Evolutionary conservation across 2,329 filamentous ascomycete genomes (phyloP).

Genomic region (Penicillium sp.): DNA sequence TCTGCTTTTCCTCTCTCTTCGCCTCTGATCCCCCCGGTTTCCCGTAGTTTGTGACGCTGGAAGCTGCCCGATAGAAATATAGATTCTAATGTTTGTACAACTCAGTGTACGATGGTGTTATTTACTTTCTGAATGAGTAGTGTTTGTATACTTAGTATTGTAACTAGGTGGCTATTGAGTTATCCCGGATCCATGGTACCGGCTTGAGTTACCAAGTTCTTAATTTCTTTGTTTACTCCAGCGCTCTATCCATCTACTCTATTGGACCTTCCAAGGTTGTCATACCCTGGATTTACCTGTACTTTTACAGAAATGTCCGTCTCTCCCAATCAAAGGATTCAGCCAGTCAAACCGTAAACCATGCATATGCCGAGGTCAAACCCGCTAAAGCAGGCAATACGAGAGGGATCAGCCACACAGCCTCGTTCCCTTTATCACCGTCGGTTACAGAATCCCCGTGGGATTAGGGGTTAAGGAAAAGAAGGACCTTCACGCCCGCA

Average conservation of each 20-base stretch:
- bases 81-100: constrained; percentile 22
- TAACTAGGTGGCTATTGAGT: not conserved
- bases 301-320: not conserved
- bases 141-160: not conserved
- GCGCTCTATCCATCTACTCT: not conserved
- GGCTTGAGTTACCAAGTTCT: not conserved
- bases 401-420: constrained; percentile 13
- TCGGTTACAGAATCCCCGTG: not conserved
- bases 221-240: not conserved
- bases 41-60: constrained; percentile 13
- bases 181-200: not conserved
- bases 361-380: not conserved
- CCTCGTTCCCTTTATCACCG: not conserved
- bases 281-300: not conserved
- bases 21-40: constrained; percentile 19
- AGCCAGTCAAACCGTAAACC: not conserved
- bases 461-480: not conserved
- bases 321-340: not conserved
- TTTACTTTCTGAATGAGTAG: not conserved
- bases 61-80: constrained; percentile 19
- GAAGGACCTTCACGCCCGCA: constrained; percentile 5
- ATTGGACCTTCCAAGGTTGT: not conserved
- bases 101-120: not conserved
- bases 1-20: constrained; percentile 9
- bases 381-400: constrained; percentile 12